Evolutionary conservation across 1,139 yeast species (phyloP), one percentile per base, ranked within the genome.

Genomic region (Hyphopichia pseudoburtonii): DNA sequence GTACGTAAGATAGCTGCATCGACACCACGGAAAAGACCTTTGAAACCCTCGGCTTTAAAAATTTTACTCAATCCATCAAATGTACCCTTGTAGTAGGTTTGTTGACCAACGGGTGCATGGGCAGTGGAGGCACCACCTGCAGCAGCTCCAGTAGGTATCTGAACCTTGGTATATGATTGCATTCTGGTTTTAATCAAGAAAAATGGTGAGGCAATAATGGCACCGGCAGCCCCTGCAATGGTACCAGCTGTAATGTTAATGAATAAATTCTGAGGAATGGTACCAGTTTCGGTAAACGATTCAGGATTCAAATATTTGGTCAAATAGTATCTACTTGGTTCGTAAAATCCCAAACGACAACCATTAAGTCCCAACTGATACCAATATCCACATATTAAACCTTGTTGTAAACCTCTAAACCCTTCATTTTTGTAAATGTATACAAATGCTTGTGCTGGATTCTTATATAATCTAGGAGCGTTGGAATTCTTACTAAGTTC

Each of bases 1-100:
- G 98, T 92, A 62, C 98, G 78, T 45, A 92, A 66, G 32, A 89
- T 78, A 1, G 98, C 97, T 3, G 98, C 96, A 57, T 88, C 96
- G 3, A 89, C 88, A 45, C 98, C 98, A 45, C 95, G 73, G 63
- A 81, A 90, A 43, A 86, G 69, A 2, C 97, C 97, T 38, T 61
- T 65, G 43, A 88, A 34, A 3, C 97, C 97, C 53, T 87, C 96
- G 1, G 73, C 61, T 35, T 62, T 64, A 54, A 68, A 79, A 30
- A 92, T 80, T 24, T 80, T 70, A 11, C 62, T 51, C 24, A 92
- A 56, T 3, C 96, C 98, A 48, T 85, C 78, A 62, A 72, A 68
- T 2, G 84, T 76, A 37, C 80, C 76, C 30, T 63, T 77, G 62
- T 92, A 92, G 59, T 85, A 86, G 0, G 97, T 89, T 61, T 92